Evolutionary conservation across 2,329 filamentous ascomycete species (phyloP), one percentile per base, ranked within the genome.

Genomic region (Diaporthe sp.): DNA sequence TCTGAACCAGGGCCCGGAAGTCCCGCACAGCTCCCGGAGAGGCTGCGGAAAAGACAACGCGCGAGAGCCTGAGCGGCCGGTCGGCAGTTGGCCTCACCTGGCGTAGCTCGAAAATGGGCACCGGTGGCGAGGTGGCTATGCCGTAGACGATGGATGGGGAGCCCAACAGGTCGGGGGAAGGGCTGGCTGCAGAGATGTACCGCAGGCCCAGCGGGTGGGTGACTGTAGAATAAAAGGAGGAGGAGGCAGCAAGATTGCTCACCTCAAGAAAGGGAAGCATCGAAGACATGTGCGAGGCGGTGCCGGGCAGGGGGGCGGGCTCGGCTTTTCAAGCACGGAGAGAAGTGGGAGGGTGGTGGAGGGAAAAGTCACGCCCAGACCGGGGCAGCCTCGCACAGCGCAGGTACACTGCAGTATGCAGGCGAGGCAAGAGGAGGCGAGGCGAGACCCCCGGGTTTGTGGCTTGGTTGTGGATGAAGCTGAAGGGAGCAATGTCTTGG

Each of bases 171-270:
- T 76, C 73, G 5, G 73, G 72, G 39, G 77, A 70, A 71, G 46
- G 70, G 71, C 67, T 78, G 65, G 76, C 82, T 61, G 84, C 80
- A 68, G 84, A 85, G 77, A 95, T 89, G 82, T 92, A 97, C 76
- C 90, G 90, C 77, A 97, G 92, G 51, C 94, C 94, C 31, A 98
- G 88, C 4, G 94, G 93, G 79, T 96, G 94, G 10, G 95, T 89
- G 78, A 95, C 89, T 77, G 94, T 90, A 31, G 95, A 90, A 84
- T 95, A 98, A 87, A 97, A 98, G 10, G 95, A 97, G 68, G 93
- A 92, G 4, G 95, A 94, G 49, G 92, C 91, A 73, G 95, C 91
- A 72, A 98, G 91, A 83, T 96, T 92, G 76, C 92, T 92, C 81
- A 98, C 95, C 81, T 91, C 87, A 78, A 92, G 81, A 78, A 87